These are phyloP conservation scores for Suhomyces sp. DNA, from an alignment of 805 yeast species.

Conservation along the genomic window DNA sequence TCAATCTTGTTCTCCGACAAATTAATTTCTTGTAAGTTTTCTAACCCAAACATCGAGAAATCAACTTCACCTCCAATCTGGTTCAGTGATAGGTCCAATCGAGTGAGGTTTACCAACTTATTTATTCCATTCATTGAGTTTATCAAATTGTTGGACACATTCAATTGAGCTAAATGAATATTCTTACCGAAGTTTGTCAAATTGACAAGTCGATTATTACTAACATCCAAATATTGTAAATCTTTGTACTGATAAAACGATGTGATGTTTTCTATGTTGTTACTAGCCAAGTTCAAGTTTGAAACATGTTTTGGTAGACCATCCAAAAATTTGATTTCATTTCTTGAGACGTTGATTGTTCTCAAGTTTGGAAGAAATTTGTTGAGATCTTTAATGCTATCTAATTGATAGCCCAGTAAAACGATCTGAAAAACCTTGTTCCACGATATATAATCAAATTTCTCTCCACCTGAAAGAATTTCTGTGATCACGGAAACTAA, in stretches of 20 bases:
- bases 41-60: slow-evolving; percentile 31
- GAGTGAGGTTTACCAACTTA: slow-evolving; percentile 37
- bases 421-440: slow-evolving; percentile 34
- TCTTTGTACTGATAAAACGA: slow-evolving; percentile 39
- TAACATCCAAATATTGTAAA: slow-evolving; percentile 42
- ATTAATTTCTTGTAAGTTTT: slow-evolving; percentile 43
- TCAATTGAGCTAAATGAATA: slow-evolving; percentile 42
- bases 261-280: slow-evolving; percentile 39
- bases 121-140: slow-evolving; percentile 34
- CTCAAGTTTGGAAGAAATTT: slow-evolving; percentile 44
- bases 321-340: slow-evolving; percentile 40
- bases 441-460: slow-evolving; percentile 42
- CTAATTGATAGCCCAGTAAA: slow-evolving; percentile 31
- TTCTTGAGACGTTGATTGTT: slow-evolving; percentile 40
- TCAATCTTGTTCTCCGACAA: slow-evolving; percentile 42
- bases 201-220: slow-evolving; percentile 34
- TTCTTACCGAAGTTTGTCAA: slow-evolving; percentile 37
- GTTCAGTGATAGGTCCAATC: slow-evolving; percentile 43
- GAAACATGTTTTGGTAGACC: slow-evolving; percentile 45
- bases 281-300: slow-evolving; percentile 36
- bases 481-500: slow-evolving; percentile 48
- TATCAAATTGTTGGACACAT: slow-evolving; percentile 36
- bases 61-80: slow-evolving; percentile 36
- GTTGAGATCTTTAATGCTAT: slow-evolving; percentile 43
- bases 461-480: slow-evolving; percentile 29